Percentiles rank a stretch among this genome's conserved stretches.
Conservation (phyloP, 768 basidiomycete species). For the Boletus pseudo-olivaceus region DNA sequence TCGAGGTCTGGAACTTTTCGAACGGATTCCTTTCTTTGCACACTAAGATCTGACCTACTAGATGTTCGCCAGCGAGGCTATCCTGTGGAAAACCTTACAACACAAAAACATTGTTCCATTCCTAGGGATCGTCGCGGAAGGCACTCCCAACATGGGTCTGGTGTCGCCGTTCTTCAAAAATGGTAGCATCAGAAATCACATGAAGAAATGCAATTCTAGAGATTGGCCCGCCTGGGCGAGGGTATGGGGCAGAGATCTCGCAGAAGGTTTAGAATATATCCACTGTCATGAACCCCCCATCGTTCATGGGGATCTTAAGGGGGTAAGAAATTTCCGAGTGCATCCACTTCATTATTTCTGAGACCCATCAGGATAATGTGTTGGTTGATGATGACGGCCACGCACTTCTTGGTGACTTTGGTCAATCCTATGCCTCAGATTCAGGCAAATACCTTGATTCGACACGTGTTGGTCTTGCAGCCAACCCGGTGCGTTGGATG, state of each 20-base stretch:
- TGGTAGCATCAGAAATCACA: slow-evolving; percentile 14
- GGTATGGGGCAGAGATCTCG: slow-evolving; percentile 14
- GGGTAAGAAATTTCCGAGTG: slow-evolving; percentile 18
- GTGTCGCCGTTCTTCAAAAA: slow-evolving; percentile 23
- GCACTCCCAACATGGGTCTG: slow-evolving; percentile 13
- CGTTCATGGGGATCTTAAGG: slow-evolving; percentile 42
- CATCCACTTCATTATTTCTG: neutral
- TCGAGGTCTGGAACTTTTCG: slow-evolving; percentile 11
- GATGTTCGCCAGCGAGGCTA: slow-evolving; percentile 27
- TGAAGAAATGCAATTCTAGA: neutral
- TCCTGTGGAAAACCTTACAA: slow-evolving; percentile 24
- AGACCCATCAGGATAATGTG: slow-evolving; percentile 21
- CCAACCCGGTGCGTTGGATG: slow-evolving; percentile 20
- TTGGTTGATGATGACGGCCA: slow-evolving; percentile 12
- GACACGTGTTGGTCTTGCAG: slow-evolving; percentile 14
- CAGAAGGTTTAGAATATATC: slow-evolving; percentile 22
- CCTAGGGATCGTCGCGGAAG: slow-evolving; percentile 14
- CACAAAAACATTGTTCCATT: slow-evolving; percentile 30
- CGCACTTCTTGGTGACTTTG: slow-evolving; percentile 27
- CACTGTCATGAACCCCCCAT: slow-evolving; percentile 28
- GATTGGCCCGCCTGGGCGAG: slow-evolving; percentile 8
- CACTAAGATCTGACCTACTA: slow-evolving; percentile 3
- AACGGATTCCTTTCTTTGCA: neutral
- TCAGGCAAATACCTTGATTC: slow-evolving; percentile 25
- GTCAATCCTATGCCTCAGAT: slow-evolving; percentile 25